Conservation (phyloP, 352 stramenopile species). For the Globisporangium acanthophoron region DNA sequence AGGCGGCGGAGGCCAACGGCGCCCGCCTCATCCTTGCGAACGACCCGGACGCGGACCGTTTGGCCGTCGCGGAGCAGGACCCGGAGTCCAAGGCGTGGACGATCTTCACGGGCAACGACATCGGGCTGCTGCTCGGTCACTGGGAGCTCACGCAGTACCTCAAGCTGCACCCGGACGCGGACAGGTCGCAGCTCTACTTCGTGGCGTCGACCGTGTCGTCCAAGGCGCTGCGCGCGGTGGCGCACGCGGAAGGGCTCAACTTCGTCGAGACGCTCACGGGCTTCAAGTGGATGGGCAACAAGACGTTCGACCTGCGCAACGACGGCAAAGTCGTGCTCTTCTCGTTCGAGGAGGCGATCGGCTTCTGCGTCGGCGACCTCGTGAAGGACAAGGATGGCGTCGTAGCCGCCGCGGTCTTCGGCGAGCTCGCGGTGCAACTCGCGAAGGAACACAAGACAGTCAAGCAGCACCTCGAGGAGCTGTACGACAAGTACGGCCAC, state of each 20-base stretch:
- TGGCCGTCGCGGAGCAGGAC: constrained; percentile 93
- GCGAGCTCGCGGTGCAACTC: constrained; percentile 85
- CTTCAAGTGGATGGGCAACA: constrained; percentile 99
- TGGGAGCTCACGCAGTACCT: constrained; percentile 87
- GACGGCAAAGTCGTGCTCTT: constrained; percentile 93
- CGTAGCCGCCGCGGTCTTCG: constrained; percentile 86
- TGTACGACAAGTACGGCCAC: constrained; percentile 95
- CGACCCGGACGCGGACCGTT: constrained; percentile 97
- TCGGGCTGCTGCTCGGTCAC: constrained; percentile 92
- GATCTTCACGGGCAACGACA: constrained; percentile 98
- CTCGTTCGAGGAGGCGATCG: constrained; percentile 98
- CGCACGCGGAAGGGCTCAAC: constrained; percentile 87
- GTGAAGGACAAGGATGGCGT: constrained; percentile 99
- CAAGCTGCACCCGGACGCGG: constrained; percentile 40
- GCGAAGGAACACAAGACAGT: constrained; percentile 58
- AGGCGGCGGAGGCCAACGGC: constrained; percentile 69
- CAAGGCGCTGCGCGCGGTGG: constrained; percentile 94
- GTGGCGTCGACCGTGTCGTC: constrained; percentile 96
- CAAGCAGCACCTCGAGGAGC: constrained; percentile 66
- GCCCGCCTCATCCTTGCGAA: constrained; percentile 94
- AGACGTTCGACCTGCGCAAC: constrained; percentile 65
- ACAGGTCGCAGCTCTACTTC: constrained; percentile 79
- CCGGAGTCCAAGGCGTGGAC: constrained; percentile 83
- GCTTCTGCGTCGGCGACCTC: constrained; percentile 95
- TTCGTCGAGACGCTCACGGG: constrained; percentile 98